Conservation (phyloP, 441 rosid species). For the Raphanus hybrid region DNA sequence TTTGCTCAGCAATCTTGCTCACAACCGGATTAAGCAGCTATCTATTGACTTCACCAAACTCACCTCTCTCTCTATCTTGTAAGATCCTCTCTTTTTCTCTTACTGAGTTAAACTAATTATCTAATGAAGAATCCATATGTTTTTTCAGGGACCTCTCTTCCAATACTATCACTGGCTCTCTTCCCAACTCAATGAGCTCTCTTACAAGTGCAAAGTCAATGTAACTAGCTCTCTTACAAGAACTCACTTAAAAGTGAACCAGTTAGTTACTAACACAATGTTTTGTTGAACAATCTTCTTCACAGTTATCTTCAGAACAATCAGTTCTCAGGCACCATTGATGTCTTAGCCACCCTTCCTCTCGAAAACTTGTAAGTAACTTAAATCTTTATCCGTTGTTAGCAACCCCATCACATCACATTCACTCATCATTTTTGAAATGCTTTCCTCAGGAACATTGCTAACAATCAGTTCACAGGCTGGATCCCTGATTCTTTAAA, state of each 20-base stretch:
- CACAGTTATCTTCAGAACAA: conserved; percentile 90
- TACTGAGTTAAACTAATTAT: neutral
- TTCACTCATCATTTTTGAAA: conserved; percentile 22
- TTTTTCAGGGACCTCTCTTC: conserved; percentile 87
- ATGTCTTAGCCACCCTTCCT: conserved; percentile 81
- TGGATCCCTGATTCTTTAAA: conserved; percentile 88
- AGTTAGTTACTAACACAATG: conserved; percentile 15
- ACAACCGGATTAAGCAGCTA: conserved; percentile 77
- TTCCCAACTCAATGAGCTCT: conserved; percentile 67
- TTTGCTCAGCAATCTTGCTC: conserved; percentile 69
- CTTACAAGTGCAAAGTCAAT: conserved; percentile 71
- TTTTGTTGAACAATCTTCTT: conserved; percentile 25
- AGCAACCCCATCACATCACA: neutral
- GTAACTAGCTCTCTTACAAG: conserved; percentile 49
- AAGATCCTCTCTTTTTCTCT: conserved; percentile 46
- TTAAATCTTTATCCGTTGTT: conserved; percentile 4
- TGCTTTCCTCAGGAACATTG: conserved; percentile 66
- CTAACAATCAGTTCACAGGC: conserved; percentile 83
- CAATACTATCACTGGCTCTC: conserved; percentile 68
- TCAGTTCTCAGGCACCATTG: conserved; percentile 85
- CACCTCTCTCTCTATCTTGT: conserved; percentile 79
- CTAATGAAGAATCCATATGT: conserved; percentile 12
- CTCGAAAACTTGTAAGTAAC: conserved; percentile 80
- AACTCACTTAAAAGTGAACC: neutral
- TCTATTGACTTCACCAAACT: conserved; percentile 69